Percentiles rank a stretch among this genome's conserved stretches.
Evolutionary conservation across 192 early-diverging fungal genomes (phyloP).

Genomic region (Kappamyces sp.): DNA sequence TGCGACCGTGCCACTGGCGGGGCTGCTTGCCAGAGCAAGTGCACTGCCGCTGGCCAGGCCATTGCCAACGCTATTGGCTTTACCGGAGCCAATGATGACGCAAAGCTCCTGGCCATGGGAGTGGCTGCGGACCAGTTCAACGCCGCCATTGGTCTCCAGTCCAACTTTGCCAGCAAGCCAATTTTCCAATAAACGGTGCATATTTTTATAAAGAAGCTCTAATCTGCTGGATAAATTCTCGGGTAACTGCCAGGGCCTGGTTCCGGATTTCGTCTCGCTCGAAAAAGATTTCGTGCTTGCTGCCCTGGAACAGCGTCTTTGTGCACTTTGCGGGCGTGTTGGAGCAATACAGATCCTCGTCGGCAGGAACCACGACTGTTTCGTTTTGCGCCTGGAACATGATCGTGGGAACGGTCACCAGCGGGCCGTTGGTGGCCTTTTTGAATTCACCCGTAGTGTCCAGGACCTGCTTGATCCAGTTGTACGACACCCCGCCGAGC

Average conservation of each 20-base stretch:
- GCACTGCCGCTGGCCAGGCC: too few species aligned
- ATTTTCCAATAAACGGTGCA: too few species aligned
- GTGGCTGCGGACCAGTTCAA: conserved; percentile 23
- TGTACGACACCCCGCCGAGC: not conserved
- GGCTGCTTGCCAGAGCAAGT: too few species aligned
- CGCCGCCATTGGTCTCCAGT: conserved; percentile 22
- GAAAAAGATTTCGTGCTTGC: not conserved
- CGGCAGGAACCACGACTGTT: not conserved
- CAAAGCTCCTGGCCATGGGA: conserved; percentile 9
- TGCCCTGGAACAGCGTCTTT: not conserved
- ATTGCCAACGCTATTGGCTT: too few species aligned
- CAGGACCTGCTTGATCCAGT: not conserved
- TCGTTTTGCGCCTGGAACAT: not conserved
- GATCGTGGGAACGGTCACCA: not conserved
- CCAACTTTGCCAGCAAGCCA: conserved; percentile 20
- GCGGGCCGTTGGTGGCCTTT: not conserved
- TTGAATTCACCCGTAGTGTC: not conserved
- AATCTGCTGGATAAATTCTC: not conserved
- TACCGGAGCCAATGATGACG: not conserved
- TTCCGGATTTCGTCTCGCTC: not conserved
- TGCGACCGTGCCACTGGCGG: too few species aligned
- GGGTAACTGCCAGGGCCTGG: not conserved
- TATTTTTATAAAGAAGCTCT: not conserved
- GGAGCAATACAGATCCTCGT: not conserved
- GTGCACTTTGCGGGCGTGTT: not conserved